A percentile compares a stretch with the other conserved stretches of the same genome.
These are phyloP conservation scores for Fusarium ramigenum DNA, from an alignment of 2,329 filamentous ascomycete species.

Conservation along the genomic window DNA sequence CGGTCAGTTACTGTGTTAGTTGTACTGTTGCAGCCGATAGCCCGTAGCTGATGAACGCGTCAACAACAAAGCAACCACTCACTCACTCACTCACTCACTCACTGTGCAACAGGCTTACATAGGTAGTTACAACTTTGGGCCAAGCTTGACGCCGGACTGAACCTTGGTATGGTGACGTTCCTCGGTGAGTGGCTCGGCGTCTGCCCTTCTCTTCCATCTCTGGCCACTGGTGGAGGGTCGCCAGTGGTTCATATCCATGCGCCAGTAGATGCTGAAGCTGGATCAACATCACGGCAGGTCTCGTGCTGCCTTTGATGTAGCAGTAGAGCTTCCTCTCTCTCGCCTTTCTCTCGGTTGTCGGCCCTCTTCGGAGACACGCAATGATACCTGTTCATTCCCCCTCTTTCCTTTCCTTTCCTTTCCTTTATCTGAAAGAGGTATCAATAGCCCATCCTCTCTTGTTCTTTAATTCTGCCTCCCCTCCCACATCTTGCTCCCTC, in stretches of 20 bases:
- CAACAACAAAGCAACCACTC: background rate
- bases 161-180: conserved; percentile 37
- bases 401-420: conserved; percentile 1
- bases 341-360: conserved; percentile 31
- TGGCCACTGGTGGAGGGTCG: conserved; percentile 44
- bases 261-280: conserved; percentile 29
- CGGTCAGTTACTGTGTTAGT: background rate
- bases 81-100: background rate
- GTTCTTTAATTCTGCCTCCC: conserved; percentile 26
- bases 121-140: background rate
- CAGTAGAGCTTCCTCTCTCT: conserved; percentile 8
- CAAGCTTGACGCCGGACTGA: conserved; percentile 26
- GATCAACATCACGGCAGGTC: conserved; percentile 41
- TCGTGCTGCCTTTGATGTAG: conserved; percentile 32
- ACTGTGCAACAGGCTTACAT: conserved; percentile 8
- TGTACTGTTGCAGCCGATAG: background rate
- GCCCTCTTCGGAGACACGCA: conserved; percentile 22
- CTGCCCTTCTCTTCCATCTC: conserved; percentile 25
- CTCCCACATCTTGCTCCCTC: conserved; percentile 26
- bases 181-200: conserved; percentile 39
- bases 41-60: conserved; percentile 26
- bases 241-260: conserved; percentile 43
- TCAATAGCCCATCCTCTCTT: conserved; percentile 19
- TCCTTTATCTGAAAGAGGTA: conserved; percentile 21
- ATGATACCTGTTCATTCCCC: background rate